Evolutionary conservation across 768 basidiomycete genomes (phyloP), one percentile per base, ranked within the genome.

Genomic region (Boletus sp.): DNA sequence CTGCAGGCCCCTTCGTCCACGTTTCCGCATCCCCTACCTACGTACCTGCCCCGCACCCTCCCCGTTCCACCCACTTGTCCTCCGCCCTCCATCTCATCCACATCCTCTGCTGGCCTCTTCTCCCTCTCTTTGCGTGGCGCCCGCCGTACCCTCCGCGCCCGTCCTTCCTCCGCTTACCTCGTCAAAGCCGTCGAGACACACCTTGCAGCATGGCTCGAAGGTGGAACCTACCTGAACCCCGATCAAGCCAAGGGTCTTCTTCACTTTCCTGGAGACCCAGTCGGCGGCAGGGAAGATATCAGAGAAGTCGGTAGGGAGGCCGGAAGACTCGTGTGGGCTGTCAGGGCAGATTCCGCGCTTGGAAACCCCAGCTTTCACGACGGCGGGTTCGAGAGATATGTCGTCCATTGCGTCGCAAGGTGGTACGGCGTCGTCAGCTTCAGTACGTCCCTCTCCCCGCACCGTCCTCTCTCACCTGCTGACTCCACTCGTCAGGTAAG

Each of bases 401-500:
- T 92, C 43, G 83, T 92, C 7, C 90, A 93, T 59, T 92, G 90
- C 59, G 85, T 87, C 54, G 88, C 89, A 39, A 77, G 90, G 35
- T 92, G 86, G 70, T 82, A 91, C 67, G 83, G 83, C 54, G 69
- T 93, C 55, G 85, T 92, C 62, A 88, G 87, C 72, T 93, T 84
- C 75, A 92, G 89, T 89, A 69, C 62, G 87, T 58, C 32, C 13
- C 34, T 42, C 34, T 35, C 2, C 13, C n/a, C n/a, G 4, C n/a
- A 9, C 23, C 8, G 8, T 27, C 33, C 13, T 40, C 35, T 49
- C 51, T 35, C 34, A 17, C 45, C 15, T 10, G 2, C 48, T 61
- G 21, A 59, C 34, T 11, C 41, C 41, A 2, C 2, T 29, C 53
- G 82, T 29, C 50, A 75, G 73, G 75, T 45, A 75, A 68, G 61